phyloP scores from a whole-genome alignment of 2,329 filamentous ascomycete genomes.

The Colletotrichum somersetense region DNA sequence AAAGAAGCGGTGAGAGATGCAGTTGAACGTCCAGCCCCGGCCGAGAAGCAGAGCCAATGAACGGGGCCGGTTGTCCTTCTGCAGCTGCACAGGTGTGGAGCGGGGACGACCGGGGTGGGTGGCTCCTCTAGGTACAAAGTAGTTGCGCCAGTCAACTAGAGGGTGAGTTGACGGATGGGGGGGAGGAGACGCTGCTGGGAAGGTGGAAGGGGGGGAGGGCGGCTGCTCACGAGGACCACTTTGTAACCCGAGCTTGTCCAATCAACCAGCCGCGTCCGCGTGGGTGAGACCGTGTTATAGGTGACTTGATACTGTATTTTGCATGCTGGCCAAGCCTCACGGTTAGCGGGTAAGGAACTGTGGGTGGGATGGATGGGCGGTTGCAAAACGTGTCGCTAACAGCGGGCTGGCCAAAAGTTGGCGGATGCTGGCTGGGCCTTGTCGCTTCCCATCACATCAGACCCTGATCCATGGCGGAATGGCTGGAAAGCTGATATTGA shows the following conservation, averaged over 20 bases:
- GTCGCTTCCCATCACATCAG: neutral
- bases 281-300: constrained; percentile 18
- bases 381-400: constrained; percentile 34
- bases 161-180: constrained; percentile 35
- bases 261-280: constrained; percentile 42
- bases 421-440: neutral
- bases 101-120: constrained; percentile 38
- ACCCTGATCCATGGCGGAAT: constrained; percentile 24
- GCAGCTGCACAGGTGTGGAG: constrained; percentile 45
- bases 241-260: constrained; percentile 34
- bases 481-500: constrained; percentile 25
- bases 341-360: constrained; percentile 16
- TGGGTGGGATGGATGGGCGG: constrained; percentile 24
- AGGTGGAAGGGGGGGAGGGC: constrained; percentile 16
- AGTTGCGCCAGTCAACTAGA: constrained; percentile 41
- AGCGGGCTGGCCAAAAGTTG: constrained; percentile 1
- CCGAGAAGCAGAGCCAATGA: constrained; percentile 46
- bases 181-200: neutral
- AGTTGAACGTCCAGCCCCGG: constrained; percentile 47
- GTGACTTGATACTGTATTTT: constrained; percentile 39
- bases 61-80: constrained; percentile 36
- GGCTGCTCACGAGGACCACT: constrained; percentile 41
- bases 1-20: constrained; percentile 50
- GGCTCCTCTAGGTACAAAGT: constrained; percentile 9
- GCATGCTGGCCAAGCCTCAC: constrained; percentile 19